Base-by-base conservation (phyloP, 2,329 filamentous ascomycete species). In the Metarhizium anisopliae region DNA sequence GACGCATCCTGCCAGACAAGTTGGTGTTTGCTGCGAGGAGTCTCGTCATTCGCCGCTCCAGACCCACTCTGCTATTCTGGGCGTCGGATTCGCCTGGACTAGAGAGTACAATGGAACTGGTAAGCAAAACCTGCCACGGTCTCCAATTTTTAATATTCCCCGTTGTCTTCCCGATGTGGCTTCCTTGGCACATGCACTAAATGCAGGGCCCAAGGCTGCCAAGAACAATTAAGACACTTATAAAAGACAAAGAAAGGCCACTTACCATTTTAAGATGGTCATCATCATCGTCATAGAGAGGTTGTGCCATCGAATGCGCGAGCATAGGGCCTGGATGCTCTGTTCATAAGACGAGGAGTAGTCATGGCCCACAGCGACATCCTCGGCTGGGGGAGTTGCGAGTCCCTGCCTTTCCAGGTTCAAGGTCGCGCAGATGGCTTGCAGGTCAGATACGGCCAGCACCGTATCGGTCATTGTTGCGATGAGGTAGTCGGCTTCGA, bases 201-300 rank as follows among this genome's bases (percentile, higher is more conserved):
- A 29, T 36, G n/a, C 40, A 47, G 49, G 38, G 30, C 51, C 30
- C 25, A 47, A 18, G 53, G 18, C 32, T 51, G 53, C 55, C 55
- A 54, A 47, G 38, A 47, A 29, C 38, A 38, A 35, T n/a, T 50
- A 20, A 16, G 45, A 49, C 45, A 40, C 16, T 10, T 25, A 29
- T 40, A 32, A 50, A 29, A 43, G 18, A 25, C 20, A 20, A 25
- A 16, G 49, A 42, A 50, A 54, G 32, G 50, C 25, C 50, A 59
- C 66, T 61, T 61, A 72, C 70, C 70, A 72, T 60, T 72, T 71
- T 20, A 72, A 60, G 47, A 72, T 68, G 4, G 69, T 72, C 63
- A 69, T 70, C 64, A 72, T 70, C 65, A 72, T 68, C 16, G 67
- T 69, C 61, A 72, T 70, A n/a, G 69, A 71, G 20, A 72, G 60